Evolutionary conservation across 1,284 basidiomycete species (phyloP).

Genomic region (Xerocomus minutiporus): DNA sequence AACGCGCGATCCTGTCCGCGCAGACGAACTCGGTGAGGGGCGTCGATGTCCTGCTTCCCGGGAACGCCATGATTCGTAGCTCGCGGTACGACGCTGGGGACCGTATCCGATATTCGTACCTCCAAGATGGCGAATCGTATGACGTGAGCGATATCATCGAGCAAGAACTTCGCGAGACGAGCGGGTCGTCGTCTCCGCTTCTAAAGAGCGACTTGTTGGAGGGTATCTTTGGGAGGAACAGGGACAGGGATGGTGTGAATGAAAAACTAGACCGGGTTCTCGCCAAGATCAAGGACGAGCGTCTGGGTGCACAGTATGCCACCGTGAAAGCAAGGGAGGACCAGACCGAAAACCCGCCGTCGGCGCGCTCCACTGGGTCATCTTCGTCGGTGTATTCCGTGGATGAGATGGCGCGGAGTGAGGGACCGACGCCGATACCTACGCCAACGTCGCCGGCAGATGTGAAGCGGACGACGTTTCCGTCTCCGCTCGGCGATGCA

Average conservation of each 20-base stretch:
- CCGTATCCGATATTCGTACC: conserved; percentile 85
- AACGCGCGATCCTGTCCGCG: conserved; percentile 80
- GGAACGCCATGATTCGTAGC: conserved; percentile 82
- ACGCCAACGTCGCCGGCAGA: conserved; percentile 25
- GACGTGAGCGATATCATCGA: conserved; percentile 93
- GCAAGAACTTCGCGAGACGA: conserved; percentile 67
- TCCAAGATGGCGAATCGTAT: conserved; percentile 82
- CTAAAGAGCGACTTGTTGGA: conserved; percentile 61
- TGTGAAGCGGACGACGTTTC: conserved; percentile 24
- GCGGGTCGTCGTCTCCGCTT: conserved; percentile 21
- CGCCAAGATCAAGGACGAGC: conserved; percentile 62
- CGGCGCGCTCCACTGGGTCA: conserved; percentile 33
- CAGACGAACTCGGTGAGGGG: conserved; percentile 82
- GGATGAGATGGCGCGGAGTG: conserved; percentile 34
- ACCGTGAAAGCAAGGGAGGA: conserved; percentile 10
- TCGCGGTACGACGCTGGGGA: conserved; percentile 67
- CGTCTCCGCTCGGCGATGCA: conserved; percentile 14
- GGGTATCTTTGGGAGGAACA: conserved; percentile 52
- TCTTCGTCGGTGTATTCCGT: conserved; percentile 58
- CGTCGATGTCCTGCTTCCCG: conserved; percentile 80
- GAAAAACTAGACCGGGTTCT: conserved; percentile 78
- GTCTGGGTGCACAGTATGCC: conserved; percentile 26
- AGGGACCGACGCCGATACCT: conserved; percentile 31
- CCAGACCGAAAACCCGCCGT: conserved; percentile 25
- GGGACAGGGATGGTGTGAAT: conserved; percentile 57